These are phyloP conservation scores for Backusella luteola DNA, from an alignment of 192 early-diverging fungal genomes.

Conservation along the genomic window DNA sequence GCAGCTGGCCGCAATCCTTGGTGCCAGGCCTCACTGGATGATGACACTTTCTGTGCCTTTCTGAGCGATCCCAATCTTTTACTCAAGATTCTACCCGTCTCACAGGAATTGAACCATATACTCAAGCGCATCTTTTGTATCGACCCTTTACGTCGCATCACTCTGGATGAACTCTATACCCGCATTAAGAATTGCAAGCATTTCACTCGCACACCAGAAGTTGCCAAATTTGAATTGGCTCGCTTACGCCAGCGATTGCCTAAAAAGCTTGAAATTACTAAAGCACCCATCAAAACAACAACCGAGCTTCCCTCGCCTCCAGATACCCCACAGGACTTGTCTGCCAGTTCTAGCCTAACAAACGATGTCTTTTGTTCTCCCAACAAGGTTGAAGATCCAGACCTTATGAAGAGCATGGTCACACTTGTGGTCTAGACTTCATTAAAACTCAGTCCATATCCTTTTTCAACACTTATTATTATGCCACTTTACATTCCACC, in stretches of 20 bases:
- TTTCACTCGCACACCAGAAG: slow-evolving; percentile 43
- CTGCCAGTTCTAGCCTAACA: background rate
- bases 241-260: slow-evolving; percentile 1
- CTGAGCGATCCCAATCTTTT: slow-evolving; percentile 60
- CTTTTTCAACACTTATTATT: background rate
- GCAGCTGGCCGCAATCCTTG: slow-evolving; percentile 82
- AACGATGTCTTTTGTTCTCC: background rate
- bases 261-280: background rate
- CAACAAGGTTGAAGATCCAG: background rate
- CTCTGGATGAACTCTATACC: slow-evolving; percentile 36
- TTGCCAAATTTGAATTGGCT: slow-evolving; percentile 18
- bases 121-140: slow-evolving; percentile 72
- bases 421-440: slow-evolving; percentile 13
- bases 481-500: slow-evolving; percentile 1
- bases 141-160: slow-evolving; percentile 59
- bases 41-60: slow-evolving; percentile 78
- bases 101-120: slow-evolving; percentile 65
- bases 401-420: slow-evolving; percentile 8
- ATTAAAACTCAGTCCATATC: background rate
- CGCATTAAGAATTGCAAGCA: slow-evolving; percentile 42
- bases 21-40: slow-evolving; percentile 66
- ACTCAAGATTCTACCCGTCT: slow-evolving; percentile 64
- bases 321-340: background rate
- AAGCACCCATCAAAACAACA: background rate
- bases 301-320: slow-evolving; percentile 10